These are phyloP conservation scores for Gnomoniopsis smithogilvyi DNA, from an alignment of 2,329 filamentous ascomycete genomes.

Conservation along the genomic window DNA sequence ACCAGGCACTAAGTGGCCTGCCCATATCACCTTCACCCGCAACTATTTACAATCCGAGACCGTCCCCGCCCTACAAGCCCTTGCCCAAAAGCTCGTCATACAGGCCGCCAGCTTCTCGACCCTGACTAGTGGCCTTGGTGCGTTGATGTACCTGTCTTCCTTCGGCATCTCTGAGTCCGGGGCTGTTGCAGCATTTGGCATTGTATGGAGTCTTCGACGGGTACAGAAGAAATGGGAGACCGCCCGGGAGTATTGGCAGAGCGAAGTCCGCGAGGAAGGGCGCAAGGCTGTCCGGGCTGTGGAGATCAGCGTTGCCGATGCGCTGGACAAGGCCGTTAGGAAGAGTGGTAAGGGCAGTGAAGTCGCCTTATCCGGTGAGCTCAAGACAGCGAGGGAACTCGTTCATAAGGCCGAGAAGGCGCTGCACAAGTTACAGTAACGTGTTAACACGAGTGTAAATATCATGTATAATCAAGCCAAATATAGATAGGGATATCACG, in stretches of 20 bases:
- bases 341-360: slow-evolving; percentile 21
- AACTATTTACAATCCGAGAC: slow-evolving; percentile 63
- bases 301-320: slow-evolving; percentile 49
- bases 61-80: slow-evolving; percentile 66
- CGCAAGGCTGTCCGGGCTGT: slow-evolving; percentile 58
- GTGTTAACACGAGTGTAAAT: not conserved
- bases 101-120: slow-evolving; percentile 72
- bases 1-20: slow-evolving; percentile 59
- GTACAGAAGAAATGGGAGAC: slow-evolving; percentile 63
- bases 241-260: slow-evolving; percentile 60
- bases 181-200: slow-evolving; percentile 57
- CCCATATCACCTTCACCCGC: slow-evolving; percentile 70
- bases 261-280: slow-evolving; percentile 64
- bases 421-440: slow-evolving; percentile 44
- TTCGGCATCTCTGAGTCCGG: slow-evolving; percentile 59
- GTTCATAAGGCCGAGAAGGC: slow-evolving; percentile 48
- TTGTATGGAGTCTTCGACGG: slow-evolving; percentile 55
- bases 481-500: slow-evolving; percentile 2
- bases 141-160: slow-evolving; percentile 54
- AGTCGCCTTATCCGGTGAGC: slow-evolving; percentile 29
- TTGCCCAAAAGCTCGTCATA: slow-evolving; percentile 71
- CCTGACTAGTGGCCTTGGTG: slow-evolving; percentile 52
- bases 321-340: slow-evolving; percentile 34
- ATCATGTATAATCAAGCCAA: slow-evolving; percentile 21
- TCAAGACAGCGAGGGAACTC: slow-evolving; percentile 40